Conservation (phyloP, 257 asterid species). For the Cinchona pubescens region DNA sequence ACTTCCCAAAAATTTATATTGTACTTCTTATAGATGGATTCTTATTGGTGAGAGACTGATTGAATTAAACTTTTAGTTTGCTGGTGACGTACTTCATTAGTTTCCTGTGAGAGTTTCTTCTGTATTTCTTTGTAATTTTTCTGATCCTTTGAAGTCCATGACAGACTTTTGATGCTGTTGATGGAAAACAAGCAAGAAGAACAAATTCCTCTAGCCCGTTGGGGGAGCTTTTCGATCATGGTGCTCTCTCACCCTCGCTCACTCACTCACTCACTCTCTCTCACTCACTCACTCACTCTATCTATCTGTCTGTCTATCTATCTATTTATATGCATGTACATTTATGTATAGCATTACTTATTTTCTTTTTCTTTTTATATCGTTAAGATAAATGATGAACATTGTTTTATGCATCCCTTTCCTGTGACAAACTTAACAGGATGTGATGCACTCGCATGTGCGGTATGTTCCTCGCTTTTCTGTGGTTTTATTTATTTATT, state of each 20-base stretch:
- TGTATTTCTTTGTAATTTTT: slow-evolving; percentile 11
- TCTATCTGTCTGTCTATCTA: neutral
- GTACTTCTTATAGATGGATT: neutral
- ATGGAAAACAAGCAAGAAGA: slow-evolving; percentile 96
- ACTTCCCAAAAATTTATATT: neutral
- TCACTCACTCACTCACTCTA: neutral
- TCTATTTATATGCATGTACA: neutral
- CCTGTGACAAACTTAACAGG: slow-evolving; percentile 47
- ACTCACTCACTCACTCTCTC: neutral
- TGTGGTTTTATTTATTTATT: slow-evolving; percentile 18
- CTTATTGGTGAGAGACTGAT: neutral
- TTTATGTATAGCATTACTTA: neutral
- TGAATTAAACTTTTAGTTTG: neutral
- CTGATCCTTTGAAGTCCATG: slow-evolving; percentile 21
- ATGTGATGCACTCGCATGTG: slow-evolving; percentile 96
- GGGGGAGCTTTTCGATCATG: slow-evolving; percentile 96
- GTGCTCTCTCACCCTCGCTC: slow-evolving; percentile 26
- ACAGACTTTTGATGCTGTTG: slow-evolving; percentile 96
- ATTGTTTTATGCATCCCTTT: slow-evolving; percentile 22
- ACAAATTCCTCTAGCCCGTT: slow-evolving; percentile 92
- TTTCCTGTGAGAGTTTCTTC: slow-evolving; percentile 5
- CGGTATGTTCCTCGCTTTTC: slow-evolving; percentile 52
- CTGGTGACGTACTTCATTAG: neutral
- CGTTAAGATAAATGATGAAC: slow-evolving; percentile 6
- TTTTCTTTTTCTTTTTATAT: neutral